Percentiles rank a stretch among this genome's conserved stretches.
phyloP scores from a whole-genome alignment of 2,329 filamentous ascomycete species.

The Curvularia spicifera region DNA sequence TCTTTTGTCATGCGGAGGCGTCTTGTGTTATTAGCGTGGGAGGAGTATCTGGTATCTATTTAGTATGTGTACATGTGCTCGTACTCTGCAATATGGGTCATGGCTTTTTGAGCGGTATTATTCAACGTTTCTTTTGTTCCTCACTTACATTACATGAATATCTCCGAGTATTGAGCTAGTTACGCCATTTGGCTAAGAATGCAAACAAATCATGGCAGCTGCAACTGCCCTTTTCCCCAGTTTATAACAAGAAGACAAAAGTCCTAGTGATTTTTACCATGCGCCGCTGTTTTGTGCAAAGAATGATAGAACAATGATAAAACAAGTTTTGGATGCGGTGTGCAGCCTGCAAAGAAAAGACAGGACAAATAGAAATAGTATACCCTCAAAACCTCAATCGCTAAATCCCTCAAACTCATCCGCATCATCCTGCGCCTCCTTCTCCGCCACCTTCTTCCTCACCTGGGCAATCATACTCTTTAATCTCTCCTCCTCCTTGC shows the following conservation, averaged over 20 bases:
- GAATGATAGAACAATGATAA: not conserved
- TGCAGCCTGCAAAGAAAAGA: not conserved
- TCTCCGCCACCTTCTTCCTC: slow-evolving; percentile 32
- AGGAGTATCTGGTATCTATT: not conserved
- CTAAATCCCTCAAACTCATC: slow-evolving; percentile 47
- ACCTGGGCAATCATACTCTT: slow-evolving; percentile 43
- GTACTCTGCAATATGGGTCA: not conserved
- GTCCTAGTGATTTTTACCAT: not conserved
- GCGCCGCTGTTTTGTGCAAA: not conserved
- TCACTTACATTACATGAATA: not conserved
- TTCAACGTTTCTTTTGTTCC: not conserved
- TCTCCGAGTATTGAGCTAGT: not conserved
- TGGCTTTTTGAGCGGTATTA: not conserved
- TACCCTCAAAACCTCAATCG: slow-evolving; percentile 23
- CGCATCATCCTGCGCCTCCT: slow-evolving; percentile 35
- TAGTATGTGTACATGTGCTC: not conserved
- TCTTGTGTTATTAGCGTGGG: not conserved
- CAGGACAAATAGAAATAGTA: not conserved
- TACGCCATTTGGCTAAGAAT: not conserved
- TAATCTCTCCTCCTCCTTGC: slow-evolving; percentile 44
- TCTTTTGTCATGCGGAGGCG: not conserved
- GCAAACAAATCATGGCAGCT: not conserved
- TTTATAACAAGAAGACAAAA: not conserved
- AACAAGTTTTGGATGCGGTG: not conserved
- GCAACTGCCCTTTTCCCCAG: not conserved